Base-by-base conservation (phyloP, 352 stramenopile genomes). In the Thraustochytrium sp. region DNA sequence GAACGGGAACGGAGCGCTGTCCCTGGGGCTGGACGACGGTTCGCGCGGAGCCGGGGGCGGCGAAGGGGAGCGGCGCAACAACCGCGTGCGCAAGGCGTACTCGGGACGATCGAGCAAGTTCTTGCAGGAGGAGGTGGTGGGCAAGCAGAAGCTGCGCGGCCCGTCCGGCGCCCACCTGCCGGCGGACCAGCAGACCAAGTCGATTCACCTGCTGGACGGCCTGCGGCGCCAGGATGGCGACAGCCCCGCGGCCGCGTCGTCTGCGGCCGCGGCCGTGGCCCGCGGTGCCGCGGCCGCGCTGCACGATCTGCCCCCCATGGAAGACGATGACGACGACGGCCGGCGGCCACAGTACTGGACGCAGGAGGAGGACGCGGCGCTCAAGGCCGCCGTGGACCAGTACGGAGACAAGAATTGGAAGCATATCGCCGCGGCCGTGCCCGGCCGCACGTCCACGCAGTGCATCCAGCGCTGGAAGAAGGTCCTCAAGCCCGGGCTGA, bases 341-440 rank as follows among this genome's bases (percentile, higher is more conserved):
- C 59, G 65, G 29, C 42, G 34, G 44, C 68, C 68, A 23, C n/a
- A 63, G 21, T 80, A 55, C 68, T 96, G 92, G 92, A 94, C 91
- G 21, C 93, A 93, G 84, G 86, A 86, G 18, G 91, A 96, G 84
- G 92, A 96, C 86, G 87, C 89, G 18, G 89, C 91, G 31, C 88
- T 96, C 73, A 90, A 90, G 38, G 90, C 93, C 59, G 93, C 89
- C 34, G 92, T 96, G 63, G 89, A 89, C n/a, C 89, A 93, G 59
- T 89, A 94, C 77, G 91, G 92, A 23, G 91, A 94, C 78, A 93
- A 93, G 84, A 94, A 93, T 85, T 96, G 92, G 92, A 94, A 95
- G 76, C 88, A 91, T n/a, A 94, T 96, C 62, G 92, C 92, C 2
- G 89, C 93, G 82, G 85, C 92, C 3, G 91, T 95, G 54, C 90